phyloP scores from a whole-genome alignment of 2,329 filamentous ascomycete species.

The Colletotrichum chlorophyti region DNA sequence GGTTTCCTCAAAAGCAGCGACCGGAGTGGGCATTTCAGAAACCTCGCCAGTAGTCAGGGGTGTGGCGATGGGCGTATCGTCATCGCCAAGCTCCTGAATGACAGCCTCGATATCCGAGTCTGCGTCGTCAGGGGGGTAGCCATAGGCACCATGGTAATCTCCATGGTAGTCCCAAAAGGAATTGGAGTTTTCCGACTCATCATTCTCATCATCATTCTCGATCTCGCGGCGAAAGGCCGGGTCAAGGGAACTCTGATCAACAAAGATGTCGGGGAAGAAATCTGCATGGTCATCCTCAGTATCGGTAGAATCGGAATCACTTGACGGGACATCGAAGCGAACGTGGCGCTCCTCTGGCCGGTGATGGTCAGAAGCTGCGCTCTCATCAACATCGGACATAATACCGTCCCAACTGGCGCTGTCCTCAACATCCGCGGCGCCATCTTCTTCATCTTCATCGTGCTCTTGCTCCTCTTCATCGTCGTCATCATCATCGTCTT shows the following conservation, averaged over 20 bases:
- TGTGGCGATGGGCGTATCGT: slow-evolving; percentile 51
- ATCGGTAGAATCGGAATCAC: slow-evolving; percentile 71
- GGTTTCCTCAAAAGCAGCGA: slow-evolving; percentile 41
- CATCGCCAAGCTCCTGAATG: slow-evolving; percentile 43
- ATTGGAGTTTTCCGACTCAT: slow-evolving; percentile 62
- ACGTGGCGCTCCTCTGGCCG: slow-evolving; percentile 65
- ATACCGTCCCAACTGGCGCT: slow-evolving; percentile 63
- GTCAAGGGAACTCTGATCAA: slow-evolving; percentile 76
- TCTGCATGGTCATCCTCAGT: slow-evolving; percentile 67
- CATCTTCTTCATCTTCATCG: slow-evolving; percentile 46
- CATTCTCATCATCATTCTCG: slow-evolving; percentile 65
- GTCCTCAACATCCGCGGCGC: slow-evolving; percentile 47
- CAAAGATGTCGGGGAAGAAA: slow-evolving; percentile 80
- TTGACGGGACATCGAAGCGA: slow-evolving; percentile 73
- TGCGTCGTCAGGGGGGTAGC: slow-evolving; percentile 38
- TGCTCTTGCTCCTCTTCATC: slow-evolving; percentile 48
- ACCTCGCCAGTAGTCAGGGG: slow-evolving; percentile 38
- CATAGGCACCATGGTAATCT: slow-evolving; percentile 55
- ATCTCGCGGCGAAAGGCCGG: slow-evolving; percentile 76
- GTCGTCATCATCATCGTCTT: slow-evolving; percentile 39
- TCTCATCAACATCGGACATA: slow-evolving; percentile 53
- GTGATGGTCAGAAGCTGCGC: slow-evolving; percentile 48
- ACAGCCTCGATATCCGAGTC: slow-evolving; percentile 52
- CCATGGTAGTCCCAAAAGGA: slow-evolving; percentile 71
- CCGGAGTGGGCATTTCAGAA: slow-evolving; percentile 36